phyloP scores from a whole-genome alignment of 371 early-diverging fungal genomes.

The Capillidium rhysosporum region DNA sequence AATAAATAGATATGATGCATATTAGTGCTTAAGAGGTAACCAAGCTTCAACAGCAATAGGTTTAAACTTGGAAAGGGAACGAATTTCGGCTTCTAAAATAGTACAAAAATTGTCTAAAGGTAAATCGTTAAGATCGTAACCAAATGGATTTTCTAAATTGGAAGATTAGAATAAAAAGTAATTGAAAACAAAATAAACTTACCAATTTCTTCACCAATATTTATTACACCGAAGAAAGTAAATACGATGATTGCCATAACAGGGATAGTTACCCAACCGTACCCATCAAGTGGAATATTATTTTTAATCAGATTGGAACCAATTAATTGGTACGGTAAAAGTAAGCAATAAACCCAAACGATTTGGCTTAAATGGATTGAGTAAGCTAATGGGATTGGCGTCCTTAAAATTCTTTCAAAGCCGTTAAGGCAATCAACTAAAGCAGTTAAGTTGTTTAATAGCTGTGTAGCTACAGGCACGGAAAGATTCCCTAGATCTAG shows the following conservation, averaged over 20 bases:
- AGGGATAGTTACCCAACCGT: conserved; percentile 20
- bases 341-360: conserved; percentile 39
- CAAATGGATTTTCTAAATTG: conserved; percentile 26
- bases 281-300: not conserved
- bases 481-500: conserved; percentile 11
- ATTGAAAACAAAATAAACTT: conserved; percentile 35
- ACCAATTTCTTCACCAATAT: conserved; percentile 49
- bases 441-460: conserved; percentile 14
- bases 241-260: conserved; percentile 36
- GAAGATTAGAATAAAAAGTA: conserved; percentile 7
- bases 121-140: conserved; percentile 16
- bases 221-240: conserved; percentile 46
- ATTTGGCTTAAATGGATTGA: conserved; percentile 53
- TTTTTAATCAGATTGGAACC: conserved; percentile 7
- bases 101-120: conserved; percentile 14
- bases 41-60: not conserved
- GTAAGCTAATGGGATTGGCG: conserved; percentile 71
- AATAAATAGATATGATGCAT: too few species aligned
- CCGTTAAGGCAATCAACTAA: conserved; percentile 22
- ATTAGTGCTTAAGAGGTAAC: not conserved
- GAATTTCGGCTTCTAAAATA: conserved; percentile 4
- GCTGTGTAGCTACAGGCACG: conserved; percentile 13
- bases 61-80: not conserved
- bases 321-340: conserved; percentile 46
- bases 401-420: conserved; percentile 54